Base-by-base conservation (phyloP, 1,284 basidiomycete genomes). In the Leccinum subfulvum region DNA sequence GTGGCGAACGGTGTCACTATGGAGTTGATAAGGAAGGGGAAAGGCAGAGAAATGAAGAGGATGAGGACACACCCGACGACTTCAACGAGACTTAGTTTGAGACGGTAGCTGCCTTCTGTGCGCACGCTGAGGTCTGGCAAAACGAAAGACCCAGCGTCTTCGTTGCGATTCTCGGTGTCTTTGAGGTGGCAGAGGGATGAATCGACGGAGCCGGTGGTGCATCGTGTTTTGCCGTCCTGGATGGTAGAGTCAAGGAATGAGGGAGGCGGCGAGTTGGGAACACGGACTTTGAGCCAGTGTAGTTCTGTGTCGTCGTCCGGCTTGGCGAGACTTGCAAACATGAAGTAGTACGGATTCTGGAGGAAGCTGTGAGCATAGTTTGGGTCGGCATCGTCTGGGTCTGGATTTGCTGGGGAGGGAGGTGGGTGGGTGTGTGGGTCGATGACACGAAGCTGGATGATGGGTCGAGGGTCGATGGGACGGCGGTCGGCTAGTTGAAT, bases 391-490 rank as follows among this genome's bases (percentile, higher is more conserved):
- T 26, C 23, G 23, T 26, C 23, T 26, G 63, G 35, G 47, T 71
- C 65, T 30, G 65, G 60, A 14, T 72, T 68, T 4, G 65, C 58
- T 6, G 66, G 58, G 7, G 70, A 66, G 10, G 74, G 73, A 0
- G 69, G 70, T 47, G 69, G 73, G 41, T 78, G 80, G 47, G 81
- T 78, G n/a, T 84, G 75, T 8, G 84, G 86, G 76, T 93, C 91
- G 68, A 93, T 83, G 61, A 59, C 91, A 59, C 91, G 88, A 9
- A 98, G 85, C 76, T 97, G 94, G 16, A 98, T 88, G 75, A 98
- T 96, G 13, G 96, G 96, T 0, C 95, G 94, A 0, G 97, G 96
- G 80, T 98, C 95, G 72, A 98, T 94, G 3, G 96, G 95, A 33
- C 96, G 84, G 44, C 95, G 85, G 80, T 98, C 93, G 63, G 94